These are phyloP conservation scores for Globisporangium iwayamae DNA, from an alignment of 352 stramenopile species.

Conservation along the genomic window DNA sequence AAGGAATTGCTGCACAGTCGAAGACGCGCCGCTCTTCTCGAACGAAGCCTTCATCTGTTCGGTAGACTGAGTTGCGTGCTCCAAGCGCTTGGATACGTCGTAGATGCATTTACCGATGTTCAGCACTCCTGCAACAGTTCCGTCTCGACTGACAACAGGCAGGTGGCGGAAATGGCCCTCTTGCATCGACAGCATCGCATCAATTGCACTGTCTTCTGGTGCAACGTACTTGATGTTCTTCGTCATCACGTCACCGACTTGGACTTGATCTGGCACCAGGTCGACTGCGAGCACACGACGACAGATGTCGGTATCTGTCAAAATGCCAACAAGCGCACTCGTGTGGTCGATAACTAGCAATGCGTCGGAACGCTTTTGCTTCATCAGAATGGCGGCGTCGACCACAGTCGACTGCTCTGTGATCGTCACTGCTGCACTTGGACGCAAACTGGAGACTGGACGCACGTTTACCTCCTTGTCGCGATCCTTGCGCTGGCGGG, in stretches of 20 bases:
- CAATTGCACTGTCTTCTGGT: slow-evolving; percentile 92
- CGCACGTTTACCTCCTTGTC: slow-evolving; percentile 77
- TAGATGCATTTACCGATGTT: slow-evolving; percentile 99
- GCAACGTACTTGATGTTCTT: slow-evolving; percentile 95
- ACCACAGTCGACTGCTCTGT: slow-evolving; percentile 79
- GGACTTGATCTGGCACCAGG: slow-evolving; percentile 64
- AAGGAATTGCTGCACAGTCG: slow-evolving; percentile 71
- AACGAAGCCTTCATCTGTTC: slow-evolving; percentile 82
- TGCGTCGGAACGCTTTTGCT: slow-evolving; percentile 90
- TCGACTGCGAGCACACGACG: slow-evolving; percentile 88
- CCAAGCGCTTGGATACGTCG: slow-evolving; percentile 96
- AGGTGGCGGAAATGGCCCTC: slow-evolving; percentile 97
- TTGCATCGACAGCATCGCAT: slow-evolving; percentile 97
- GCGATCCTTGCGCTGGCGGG: slow-evolving; percentile 65
- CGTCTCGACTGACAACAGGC: slow-evolving; percentile 87
- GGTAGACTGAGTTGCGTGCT: slow-evolving; percentile 84
- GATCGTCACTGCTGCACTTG: slow-evolving; percentile 73
- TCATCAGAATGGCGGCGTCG: slow-evolving; percentile 87
- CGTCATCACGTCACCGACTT: slow-evolving; percentile 92
- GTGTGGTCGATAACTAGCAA: slow-evolving; percentile 88
- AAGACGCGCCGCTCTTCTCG: slow-evolving; percentile 71
- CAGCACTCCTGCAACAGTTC: slow-evolving; percentile 91
- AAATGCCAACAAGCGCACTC: slow-evolving; percentile 91
- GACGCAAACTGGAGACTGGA: slow-evolving; percentile 79
- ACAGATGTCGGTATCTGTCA: slow-evolving; percentile 97